Percentiles rank a stretch among this genome's conserved stretches.
phyloP scores from a whole-genome alignment of 345 rosid species.

The Raphanus sativus region DNA sequence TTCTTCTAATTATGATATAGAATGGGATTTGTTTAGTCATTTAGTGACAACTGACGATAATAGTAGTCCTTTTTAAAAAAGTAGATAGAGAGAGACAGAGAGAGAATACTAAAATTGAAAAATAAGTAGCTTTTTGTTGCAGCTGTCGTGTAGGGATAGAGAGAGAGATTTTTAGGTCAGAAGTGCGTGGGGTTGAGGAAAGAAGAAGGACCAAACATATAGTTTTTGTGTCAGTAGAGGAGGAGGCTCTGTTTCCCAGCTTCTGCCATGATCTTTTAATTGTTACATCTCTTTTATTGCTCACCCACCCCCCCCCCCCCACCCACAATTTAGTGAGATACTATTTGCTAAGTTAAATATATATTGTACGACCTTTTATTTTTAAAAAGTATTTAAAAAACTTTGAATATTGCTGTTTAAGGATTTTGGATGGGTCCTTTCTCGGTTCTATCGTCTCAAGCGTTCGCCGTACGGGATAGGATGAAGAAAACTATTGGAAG shows the following conservation, averaged over 20 bases:
- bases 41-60: conserved; percentile 25
- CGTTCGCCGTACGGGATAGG: conserved; percentile 4
- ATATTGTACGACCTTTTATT: background rate
- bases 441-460: conserved; percentile 12
- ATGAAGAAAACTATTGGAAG: background rate
- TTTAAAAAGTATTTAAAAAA: background rate
- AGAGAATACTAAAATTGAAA: background rate
- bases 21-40: conserved; percentile 25
- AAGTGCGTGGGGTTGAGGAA: conserved; percentile 14
- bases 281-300: background rate
- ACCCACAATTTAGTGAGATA: background rate
- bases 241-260: conserved; percentile 30
- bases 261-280: background rate
- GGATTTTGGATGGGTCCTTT: background rate
- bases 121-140: background rate
- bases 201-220: conserved; percentile 30
- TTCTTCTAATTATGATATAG: conserved; percentile 26
- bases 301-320: background rate
- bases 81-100: background rate
- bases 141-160: conserved; percentile 29
- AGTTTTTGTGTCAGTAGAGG: conserved; percentile 10
- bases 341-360: background rate
- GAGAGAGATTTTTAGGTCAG: conserved; percentile 24
- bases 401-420: background rate
- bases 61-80: background rate